These are phyloP conservation scores for Gypsophila paniculata DNA, from an alignment of 179 eudicot genomes.

Conservation along the genomic window DNA sequence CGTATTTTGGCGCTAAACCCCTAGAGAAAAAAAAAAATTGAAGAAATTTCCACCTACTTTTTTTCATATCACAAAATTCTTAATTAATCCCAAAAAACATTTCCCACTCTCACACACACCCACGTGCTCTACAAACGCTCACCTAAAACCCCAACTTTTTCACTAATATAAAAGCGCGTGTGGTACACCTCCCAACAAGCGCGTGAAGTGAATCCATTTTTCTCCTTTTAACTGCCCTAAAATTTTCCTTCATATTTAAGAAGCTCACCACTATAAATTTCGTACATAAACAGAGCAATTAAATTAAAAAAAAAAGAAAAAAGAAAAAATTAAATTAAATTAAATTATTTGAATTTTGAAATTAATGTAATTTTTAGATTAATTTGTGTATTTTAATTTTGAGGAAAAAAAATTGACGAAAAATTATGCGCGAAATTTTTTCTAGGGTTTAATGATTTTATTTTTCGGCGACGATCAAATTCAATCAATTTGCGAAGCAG, in stretches of 20 bases:
- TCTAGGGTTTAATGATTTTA: conserved; percentile 15
- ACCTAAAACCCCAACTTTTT: not conserved
- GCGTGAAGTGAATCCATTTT: not conserved
- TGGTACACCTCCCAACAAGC: not conserved
- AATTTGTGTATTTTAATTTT: not conserved
- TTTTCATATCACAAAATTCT: not conserved
- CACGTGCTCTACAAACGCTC: not conserved
- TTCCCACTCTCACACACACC: not conserved
- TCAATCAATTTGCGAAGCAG: conserved; percentile 6
- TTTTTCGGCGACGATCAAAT: conserved; percentile 6
- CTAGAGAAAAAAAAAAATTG: not conserved
- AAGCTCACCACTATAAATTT: not conserved
- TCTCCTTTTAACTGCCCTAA: not conserved
- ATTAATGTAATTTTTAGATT: not conserved
- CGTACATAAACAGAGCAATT: not conserved
- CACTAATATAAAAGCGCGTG: not conserved
- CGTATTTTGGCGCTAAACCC: conserved; percentile 15
- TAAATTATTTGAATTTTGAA: not conserved
- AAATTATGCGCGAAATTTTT: not conserved
- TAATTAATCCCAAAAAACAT: not conserved
- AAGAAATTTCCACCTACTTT: not conserved
- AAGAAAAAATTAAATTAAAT: not conserved
- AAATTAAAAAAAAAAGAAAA: not conserved
- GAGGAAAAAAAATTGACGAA: not conserved
- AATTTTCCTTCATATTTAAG: not conserved